Conservation (phyloP, 2,329 filamentous ascomycete genomes). For the Ceratocystis lukuohia region DNA sequence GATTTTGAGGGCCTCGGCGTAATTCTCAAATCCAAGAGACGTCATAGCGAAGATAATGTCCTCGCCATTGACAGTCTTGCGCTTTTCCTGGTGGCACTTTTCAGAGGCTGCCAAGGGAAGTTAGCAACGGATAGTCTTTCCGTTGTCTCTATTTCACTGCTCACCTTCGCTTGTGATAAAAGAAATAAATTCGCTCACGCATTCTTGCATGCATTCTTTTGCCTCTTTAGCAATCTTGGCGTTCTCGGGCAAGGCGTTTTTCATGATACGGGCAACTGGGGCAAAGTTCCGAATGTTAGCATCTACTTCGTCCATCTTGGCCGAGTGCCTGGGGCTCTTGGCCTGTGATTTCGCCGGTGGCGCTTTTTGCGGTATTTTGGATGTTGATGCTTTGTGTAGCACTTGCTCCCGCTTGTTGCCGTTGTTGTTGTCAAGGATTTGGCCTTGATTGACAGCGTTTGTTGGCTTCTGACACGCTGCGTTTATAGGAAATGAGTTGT, state of each 20-base stretch:
- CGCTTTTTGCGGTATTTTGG: neutral
- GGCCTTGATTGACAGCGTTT: neutral
- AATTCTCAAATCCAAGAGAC: constrained; percentile 96
- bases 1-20: constrained; percentile 93
- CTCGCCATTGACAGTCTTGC: constrained; percentile 97
- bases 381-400: neutral
- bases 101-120: constrained; percentile 59
- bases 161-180: constrained; percentile 98
- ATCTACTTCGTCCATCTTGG: constrained; percentile 36
- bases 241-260: constrained; percentile 90
- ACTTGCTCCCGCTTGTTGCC: neutral
- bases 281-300: constrained; percentile 91
- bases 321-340: neutral
- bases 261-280: constrained; percentile 98
- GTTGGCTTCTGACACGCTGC: neutral
- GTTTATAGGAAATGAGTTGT: neutral
- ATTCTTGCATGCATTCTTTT: constrained; percentile 99
- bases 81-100: constrained; percentile 98
- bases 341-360: neutral
- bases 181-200: constrained; percentile 98
- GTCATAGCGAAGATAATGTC: constrained; percentile 99
- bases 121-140: neutral
- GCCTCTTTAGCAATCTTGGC: constrained; percentile 98
- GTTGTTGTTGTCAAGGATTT: neutral
- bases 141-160: constrained; percentile 26